Conservation (phyloP, 2,329 filamentous ascomycete species). For the Pyricularia grisea region DNA sequence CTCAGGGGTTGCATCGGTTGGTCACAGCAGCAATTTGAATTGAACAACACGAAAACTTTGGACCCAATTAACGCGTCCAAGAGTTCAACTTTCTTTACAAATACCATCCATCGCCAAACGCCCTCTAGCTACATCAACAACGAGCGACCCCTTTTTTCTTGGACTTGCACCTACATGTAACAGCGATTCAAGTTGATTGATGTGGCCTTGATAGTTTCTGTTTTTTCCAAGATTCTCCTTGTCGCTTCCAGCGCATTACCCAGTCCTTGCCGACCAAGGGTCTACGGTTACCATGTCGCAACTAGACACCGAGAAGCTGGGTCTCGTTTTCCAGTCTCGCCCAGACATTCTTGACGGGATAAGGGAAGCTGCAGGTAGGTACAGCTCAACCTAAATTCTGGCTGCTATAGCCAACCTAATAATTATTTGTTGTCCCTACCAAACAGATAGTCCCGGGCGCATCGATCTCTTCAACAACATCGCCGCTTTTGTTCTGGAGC, state of each 20-base stretch:
- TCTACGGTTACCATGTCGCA: constrained; percentile 11
- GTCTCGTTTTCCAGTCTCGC: constrained; percentile 42
- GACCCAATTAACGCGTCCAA: not conserved
- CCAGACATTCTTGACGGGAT: constrained; percentile 48
- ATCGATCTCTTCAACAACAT: constrained; percentile 49
- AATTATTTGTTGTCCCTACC: not conserved
- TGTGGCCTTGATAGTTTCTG: not conserved
- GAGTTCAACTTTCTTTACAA: not conserved
- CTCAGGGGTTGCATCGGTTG: not conserved
- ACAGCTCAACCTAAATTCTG: not conserved
- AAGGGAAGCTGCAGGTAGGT: constrained; percentile 40
- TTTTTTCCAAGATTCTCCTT: not conserved
- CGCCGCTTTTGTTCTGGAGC: constrained; percentile 37
- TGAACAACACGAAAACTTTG: not conserved
- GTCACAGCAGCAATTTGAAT: not conserved
- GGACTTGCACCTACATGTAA: not conserved
- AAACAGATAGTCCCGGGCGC: constrained; percentile 37
- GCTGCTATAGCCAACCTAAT: not conserved
- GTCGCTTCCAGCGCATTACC: not conserved
- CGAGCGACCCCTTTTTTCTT: not conserved
- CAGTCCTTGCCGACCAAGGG: not conserved
- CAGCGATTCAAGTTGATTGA: not conserved
- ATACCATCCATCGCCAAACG: not conserved
- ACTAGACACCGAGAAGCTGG: constrained; percentile 42
- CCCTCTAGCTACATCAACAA: not conserved